phyloP scores from a whole-genome alignment of 805 yeast genomes.

The Allodekkera sacchari region DNA sequence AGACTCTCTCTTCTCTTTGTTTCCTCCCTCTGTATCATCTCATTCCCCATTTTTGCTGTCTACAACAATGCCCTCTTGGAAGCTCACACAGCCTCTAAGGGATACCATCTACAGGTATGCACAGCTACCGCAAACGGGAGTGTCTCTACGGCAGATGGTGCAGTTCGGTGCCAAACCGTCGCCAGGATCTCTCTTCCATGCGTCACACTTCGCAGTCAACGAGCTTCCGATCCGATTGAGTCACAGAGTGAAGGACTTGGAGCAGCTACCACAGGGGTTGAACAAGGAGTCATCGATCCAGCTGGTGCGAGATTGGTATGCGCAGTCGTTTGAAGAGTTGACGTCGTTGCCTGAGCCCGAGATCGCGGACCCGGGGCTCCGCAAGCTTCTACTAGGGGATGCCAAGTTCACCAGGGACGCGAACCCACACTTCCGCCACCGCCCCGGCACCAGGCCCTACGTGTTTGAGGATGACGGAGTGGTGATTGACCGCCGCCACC shows the following conservation, averaged over 20 bases:
- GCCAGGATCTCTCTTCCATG: conserved; percentile 72
- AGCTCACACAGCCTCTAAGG: conserved; percentile 39
- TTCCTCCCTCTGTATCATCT: too few species aligned
- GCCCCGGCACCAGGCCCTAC: conserved; percentile 7
- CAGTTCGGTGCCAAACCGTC: conserved; percentile 77
- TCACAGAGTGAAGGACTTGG: conserved; percentile 77
- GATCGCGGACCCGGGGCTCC: conserved; percentile 5
- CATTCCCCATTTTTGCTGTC: not conserved
- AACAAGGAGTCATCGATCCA: conserved; percentile 66
- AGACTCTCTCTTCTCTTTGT: too few species aligned
- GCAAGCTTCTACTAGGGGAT: conserved; percentile 3
- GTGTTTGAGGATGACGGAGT: conserved; percentile 43
- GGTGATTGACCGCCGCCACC: conserved; percentile 17
- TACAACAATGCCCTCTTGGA: conserved; percentile 28
- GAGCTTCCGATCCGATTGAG: conserved; percentile 85
- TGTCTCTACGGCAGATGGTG: conserved; percentile 81
- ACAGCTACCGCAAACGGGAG: conserved; percentile 71
- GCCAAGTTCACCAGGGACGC: not conserved
- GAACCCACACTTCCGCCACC: not conserved
- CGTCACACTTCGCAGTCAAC: conserved; percentile 76
- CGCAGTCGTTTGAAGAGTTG: conserved; percentile 80
- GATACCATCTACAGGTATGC: conserved; percentile 59
- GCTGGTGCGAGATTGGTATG: conserved; percentile 81
- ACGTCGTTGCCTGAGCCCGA: conserved; percentile 54
- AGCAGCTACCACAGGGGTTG: conserved; percentile 69